Evolutionary conservation across 78 protist species (phyloP), one percentile per base, ranked within the genome.

Genomic region (Monosiga brevicollis): DNA sequence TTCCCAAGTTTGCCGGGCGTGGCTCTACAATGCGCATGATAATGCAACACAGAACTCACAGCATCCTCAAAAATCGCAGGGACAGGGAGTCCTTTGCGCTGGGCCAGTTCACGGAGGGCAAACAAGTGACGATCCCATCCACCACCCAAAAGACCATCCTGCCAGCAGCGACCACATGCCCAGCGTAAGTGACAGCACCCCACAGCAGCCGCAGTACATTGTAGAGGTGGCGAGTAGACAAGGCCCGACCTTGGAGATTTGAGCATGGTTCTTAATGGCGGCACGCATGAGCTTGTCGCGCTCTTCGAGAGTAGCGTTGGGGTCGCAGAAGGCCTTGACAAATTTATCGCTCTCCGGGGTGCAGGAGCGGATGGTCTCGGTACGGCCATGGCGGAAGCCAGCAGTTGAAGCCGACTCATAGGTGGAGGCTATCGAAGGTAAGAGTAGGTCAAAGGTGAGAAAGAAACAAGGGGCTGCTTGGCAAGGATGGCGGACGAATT

Each of bases 361-460:
- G 71, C 82, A 83, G n/a, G 88, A 38, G 24, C 94, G 77, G 24
- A 88, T 80, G 36, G 86, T 81, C 76, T 89, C 94, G 54, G 94
- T 91, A 38, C 94, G 82, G 42, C 94, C 94, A 54, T 80, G 87
- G 36, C 62, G 34, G 81, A 86, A 91, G 29, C 85, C 80, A 2
- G 88, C 81, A 38, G 90, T 90, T 11, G 80, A 49, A 37, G 87
- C 81, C 3, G 89, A 72, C 82, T 90, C 93, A 43, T 90, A 90
- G 26, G 90, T 87, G 71, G 90, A 22, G 71, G 6, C 78, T 35
- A 70, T 70, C 43, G n/a, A n/a, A n/a, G n/a, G n/a, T n/a, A n/a
- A n/a, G n/a, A n/a, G n/a, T n/a, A n/a, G n/a, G n/a, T n/a, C n/a
- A n/a, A n/a, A n/a, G n/a, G n/a, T n/a, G n/a, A n/a, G n/a, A n/a